Conservation (phyloP, 2,329 filamentous ascomycete species). For the Trichoderma breve region DNA sequence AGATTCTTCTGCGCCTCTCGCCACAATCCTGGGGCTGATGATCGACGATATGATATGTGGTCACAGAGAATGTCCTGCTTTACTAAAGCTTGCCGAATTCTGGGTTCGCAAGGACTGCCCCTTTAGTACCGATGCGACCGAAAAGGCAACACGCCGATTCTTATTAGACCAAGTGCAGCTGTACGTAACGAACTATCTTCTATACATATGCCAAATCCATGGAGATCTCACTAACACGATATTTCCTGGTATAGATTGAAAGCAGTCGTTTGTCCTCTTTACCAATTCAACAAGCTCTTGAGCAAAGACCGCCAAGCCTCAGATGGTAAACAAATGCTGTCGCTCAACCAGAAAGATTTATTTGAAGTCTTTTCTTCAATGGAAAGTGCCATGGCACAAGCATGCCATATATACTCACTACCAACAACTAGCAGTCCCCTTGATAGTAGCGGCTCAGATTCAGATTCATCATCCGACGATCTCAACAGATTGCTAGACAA, state of each 20-base stretch:
- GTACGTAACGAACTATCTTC: background rate
- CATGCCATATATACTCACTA: background rate
- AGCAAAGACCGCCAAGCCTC: background rate
- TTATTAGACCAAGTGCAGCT: background rate
- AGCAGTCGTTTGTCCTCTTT: constrained; percentile 7
- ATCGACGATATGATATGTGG: constrained; percentile 13
- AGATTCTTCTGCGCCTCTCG: background rate
- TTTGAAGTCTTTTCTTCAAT: constrained; percentile 2
- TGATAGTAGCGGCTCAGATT: background rate
- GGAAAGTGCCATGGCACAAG: background rate
- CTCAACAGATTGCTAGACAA: background rate
- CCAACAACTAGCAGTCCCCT: background rate
- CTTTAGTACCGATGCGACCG: background rate
- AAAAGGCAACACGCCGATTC: background rate
- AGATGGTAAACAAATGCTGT: background rate
- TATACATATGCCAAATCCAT: background rate
- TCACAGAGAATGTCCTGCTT: constrained; percentile 1
- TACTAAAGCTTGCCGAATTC: background rate
- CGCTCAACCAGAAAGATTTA: constrained; percentile 1
- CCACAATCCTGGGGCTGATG: background rate
- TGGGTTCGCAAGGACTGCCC: constrained; percentile 1
- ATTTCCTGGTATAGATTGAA: background rate
- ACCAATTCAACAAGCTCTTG: background rate
- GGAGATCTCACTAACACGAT: background rate
- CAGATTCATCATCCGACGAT: background rate